phyloP scores from a whole-genome alignment of 345 rosid genomes.

The Luvunga scandens region DNA sequence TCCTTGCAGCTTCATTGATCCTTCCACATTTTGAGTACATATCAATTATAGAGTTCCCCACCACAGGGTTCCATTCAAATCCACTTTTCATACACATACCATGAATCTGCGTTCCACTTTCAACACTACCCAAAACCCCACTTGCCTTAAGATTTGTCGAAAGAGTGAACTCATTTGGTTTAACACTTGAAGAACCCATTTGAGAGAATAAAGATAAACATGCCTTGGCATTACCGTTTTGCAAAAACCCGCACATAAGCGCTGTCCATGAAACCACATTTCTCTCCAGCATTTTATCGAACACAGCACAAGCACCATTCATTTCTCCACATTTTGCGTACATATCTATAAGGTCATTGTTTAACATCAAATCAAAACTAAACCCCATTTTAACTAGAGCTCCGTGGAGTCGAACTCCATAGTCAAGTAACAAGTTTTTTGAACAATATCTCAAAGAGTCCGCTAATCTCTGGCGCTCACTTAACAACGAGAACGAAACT shows the following conservation, averaged over 20 bases:
- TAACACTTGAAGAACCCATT: constrained; percentile 42
- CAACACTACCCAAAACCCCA: constrained; percentile 39
- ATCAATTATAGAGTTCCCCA: constrained; percentile 71
- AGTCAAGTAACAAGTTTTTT: constrained; percentile 38
- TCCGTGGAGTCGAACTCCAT: constrained; percentile 65
- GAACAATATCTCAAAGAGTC: constrained; percentile 49
- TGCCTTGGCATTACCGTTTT: constrained; percentile 35
- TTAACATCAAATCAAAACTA: constrained; percentile 37
- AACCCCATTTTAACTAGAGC: constrained; percentile 41
- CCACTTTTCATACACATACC: constrained; percentile 55
- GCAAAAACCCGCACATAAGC: constrained; percentile 71
- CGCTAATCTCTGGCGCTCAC: constrained; percentile 49
- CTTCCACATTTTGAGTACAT: constrained; percentile 80
- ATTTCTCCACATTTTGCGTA: constrained; percentile 58
- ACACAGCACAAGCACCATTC: constrained; percentile 46
- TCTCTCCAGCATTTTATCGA: constrained; percentile 62
- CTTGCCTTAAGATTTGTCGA: constrained; percentile 75
- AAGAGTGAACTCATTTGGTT: constrained; percentile 78
- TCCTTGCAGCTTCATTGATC: constrained; percentile 47
- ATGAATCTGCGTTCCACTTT: constrained; percentile 67
- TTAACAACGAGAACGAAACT: constrained; percentile 12
- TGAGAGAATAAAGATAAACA: constrained; percentile 43
- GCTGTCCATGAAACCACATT: constrained; percentile 86
- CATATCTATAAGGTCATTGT: constrained; percentile 57
- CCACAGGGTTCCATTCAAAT: constrained; percentile 49